Conservation (phyloP, 1,139 yeast species). For the Debaryomyces robertsiae region DNA sequence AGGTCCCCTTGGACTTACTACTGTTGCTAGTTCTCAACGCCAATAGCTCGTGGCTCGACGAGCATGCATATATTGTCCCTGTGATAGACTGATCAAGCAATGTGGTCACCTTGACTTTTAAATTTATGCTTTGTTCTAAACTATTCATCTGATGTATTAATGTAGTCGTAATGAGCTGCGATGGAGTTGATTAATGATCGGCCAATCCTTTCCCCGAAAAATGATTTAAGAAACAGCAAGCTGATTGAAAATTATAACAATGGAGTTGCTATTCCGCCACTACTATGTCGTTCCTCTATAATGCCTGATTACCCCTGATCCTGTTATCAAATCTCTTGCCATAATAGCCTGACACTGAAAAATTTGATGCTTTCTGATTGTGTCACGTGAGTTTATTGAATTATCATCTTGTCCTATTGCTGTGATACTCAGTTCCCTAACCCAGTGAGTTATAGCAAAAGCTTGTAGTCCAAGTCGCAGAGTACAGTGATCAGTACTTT, state of each 20-base stretch:
- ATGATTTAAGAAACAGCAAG: background rate
- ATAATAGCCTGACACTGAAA: background rate
- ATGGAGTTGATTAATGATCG: background rate
- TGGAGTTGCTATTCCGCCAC: background rate
- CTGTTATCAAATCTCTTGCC: no score
- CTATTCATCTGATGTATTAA: conserved; percentile 26
- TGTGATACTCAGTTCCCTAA: no score
- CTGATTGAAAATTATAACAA: background rate
- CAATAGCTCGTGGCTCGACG: conserved; percentile 29
- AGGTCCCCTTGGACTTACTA: conserved; percentile 32
- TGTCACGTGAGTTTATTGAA: conserved; percentile 7
- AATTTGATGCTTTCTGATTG: conserved; percentile 1
- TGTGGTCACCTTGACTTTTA: conserved; percentile 63
- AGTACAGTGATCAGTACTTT: no score
- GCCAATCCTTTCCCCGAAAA: background rate
- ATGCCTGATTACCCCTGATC: no score
- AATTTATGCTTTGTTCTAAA: conserved; percentile 35
- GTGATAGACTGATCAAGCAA: conserved; percentile 56
- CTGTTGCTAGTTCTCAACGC: conserved; percentile 24
- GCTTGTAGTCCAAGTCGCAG: no score
- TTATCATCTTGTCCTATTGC: background rate
- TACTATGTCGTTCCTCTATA: no score
- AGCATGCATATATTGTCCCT: conserved; percentile 67
- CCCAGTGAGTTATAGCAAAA: no score
- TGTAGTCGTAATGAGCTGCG: background rate